phyloP scores from a whole-genome alignment of 768 basidiomycete genomes.

The Hericium alpestre region DNA sequence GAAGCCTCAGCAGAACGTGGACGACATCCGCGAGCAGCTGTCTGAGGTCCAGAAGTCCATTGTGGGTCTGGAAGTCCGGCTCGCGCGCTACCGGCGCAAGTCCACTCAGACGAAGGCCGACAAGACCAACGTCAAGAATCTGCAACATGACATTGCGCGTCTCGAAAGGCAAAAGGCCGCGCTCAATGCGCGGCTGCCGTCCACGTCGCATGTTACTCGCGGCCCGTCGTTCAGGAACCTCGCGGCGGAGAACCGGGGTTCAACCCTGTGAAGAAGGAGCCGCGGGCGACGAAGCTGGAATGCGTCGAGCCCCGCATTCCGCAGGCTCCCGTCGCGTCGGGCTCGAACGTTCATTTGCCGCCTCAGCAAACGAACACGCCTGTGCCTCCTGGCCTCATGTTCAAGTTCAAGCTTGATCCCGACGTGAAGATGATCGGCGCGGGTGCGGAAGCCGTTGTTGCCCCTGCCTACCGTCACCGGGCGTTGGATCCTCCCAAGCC shows the following conservation, averaged over 20 bases:
- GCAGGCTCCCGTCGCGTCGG: constrained; percentile 10
- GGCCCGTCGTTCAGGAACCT: neutral
- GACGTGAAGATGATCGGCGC: neutral
- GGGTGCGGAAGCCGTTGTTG: neutral
- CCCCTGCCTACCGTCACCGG: neutral
- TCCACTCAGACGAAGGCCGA: constrained; percentile 15
- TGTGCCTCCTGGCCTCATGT: neutral
- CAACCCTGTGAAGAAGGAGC: constrained; percentile 4
- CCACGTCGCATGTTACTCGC: neutral
- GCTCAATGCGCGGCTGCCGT: neutral
- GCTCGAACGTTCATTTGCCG: constrained; percentile 11
- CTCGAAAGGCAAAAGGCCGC: neutral
- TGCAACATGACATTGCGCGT: neutral
- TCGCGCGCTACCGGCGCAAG: constrained; percentile 2
- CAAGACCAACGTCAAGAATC: constrained; percentile 10
- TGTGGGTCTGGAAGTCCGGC: neutral
- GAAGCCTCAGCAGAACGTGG: neutral
- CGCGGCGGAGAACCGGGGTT: neutral
- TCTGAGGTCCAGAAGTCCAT: constrained; percentile 5
- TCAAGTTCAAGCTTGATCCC: neutral
- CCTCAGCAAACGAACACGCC: neutral
- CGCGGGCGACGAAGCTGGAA: constrained; percentile 8
- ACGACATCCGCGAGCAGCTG: constrained; percentile 7
- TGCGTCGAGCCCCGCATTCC: neutral
- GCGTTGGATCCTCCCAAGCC: neutral